phyloP scores from a whole-genome alignment of 2,329 filamentous ascomycete genomes.

The Microdochium trichocladiopsis region DNA sequence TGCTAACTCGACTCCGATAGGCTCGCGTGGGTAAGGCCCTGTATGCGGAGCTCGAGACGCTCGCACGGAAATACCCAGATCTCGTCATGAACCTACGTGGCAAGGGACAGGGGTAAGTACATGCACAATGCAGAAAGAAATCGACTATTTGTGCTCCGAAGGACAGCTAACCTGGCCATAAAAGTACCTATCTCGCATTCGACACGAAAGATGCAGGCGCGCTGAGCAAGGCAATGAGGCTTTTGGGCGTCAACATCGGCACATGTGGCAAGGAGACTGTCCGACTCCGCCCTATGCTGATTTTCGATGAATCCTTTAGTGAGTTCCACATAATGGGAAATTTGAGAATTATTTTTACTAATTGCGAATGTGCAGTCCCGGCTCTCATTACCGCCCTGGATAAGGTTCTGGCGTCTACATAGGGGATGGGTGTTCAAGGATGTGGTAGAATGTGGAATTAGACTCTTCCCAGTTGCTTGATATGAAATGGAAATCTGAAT shows the following conservation, averaged over 20 bases:
- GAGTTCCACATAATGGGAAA: neutral
- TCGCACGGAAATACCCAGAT: slow-evolving; percentile 59
- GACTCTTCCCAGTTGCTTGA: neutral
- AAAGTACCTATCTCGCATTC: slow-evolving; percentile 75
- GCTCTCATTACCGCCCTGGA: neutral
- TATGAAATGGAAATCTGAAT: neutral
- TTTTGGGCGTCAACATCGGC: slow-evolving; percentile 68
- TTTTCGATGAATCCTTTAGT: slow-evolving; percentile 55
- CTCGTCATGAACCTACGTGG: slow-evolving; percentile 70
- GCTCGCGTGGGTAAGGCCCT: slow-evolving; percentile 62
- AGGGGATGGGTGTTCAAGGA: neutral
- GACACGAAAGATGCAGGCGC: slow-evolving; percentile 64
- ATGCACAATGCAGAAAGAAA: neutral
- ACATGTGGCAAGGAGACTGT: slow-evolving; percentile 66
- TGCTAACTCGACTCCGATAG: neutral
- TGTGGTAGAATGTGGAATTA: neutral
- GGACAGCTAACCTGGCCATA: slow-evolving; percentile 14
- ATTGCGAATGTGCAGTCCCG: neutral
- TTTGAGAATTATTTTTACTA: neutral
- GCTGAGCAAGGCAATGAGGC: slow-evolving; percentile 65
- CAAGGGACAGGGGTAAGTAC: slow-evolving; percentile 38
- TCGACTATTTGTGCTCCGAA: neutral
- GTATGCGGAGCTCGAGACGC: slow-evolving; percentile 54
- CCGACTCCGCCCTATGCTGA: slow-evolving; percentile 70
- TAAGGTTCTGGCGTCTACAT: neutral